Evolutionary conservation across 345 rosid genomes (phyloP), one percentile per base, ranked within the genome.

Genomic region (Lumnitzera littorea): DNA sequence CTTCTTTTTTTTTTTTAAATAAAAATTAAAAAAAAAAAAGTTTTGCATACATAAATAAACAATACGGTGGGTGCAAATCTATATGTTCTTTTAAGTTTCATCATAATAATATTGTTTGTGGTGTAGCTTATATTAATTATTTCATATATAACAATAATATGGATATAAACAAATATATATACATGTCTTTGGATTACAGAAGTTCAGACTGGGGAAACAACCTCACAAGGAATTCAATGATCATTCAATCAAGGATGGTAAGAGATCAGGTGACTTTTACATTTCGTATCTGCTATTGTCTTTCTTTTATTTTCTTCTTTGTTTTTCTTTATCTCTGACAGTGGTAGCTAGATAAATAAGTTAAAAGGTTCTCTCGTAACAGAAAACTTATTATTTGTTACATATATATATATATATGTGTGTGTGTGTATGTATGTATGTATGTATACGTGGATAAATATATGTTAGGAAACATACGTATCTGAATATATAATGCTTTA

Each of bases 141-240:
- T 20, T 20, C 5, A 27, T 27, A 5, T 5, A 5, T 27, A 27
- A 27, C 31, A 27, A 27, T 27, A 27, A 13, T 51, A 51, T 51
- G 24, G 24, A n/a, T n/a, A 51, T 20, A 20, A 20, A 20, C 8
- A 12, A 10, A n/a, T 51, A 20, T 12, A 49, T 49, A 3, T 4
- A 49, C 4, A 14, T 63, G 51, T n/a, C n/a, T 29, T 53, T 46
- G 48, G 52, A 61, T 53, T 58, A 56, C 73, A 91, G 97, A 91
- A 91, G 71, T 95, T 95, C 75, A 86, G 99, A 72, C 96, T 95
- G 50, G 99, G 99, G 78, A 95, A 91, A 87, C 99, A 95, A 68
- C 99, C 98, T 50, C 99, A 88, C 82, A 95, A 88, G 80, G 99
- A 95, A 69, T 86, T 90, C 74, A 86, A 80, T 68, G 99, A 95